These are phyloP conservation scores for Sindora glabra DNA, from an alignment of 306 rosid genomes.

Conservation along the genomic window DNA sequence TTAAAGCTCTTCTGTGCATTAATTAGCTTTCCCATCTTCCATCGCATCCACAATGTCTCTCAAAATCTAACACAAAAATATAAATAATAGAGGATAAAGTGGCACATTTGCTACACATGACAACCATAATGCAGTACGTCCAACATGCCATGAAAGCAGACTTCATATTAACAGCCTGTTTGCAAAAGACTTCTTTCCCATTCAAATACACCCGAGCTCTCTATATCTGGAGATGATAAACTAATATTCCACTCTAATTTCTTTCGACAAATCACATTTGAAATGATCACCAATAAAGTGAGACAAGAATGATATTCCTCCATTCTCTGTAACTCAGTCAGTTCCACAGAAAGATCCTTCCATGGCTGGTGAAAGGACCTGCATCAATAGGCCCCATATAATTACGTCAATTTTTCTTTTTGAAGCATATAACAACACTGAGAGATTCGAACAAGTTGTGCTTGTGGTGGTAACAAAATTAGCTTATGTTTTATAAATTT, in stretches of 20 bases:
- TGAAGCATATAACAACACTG: background rate
- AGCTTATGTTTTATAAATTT: no score
- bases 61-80: no score
- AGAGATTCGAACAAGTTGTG: background rate
- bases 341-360: conserved; percentile 44
- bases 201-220: conserved; percentile 41
- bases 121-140: background rate
- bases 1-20: no score
- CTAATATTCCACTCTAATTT: conserved; percentile 31
- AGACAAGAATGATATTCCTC: conserved; percentile 80
- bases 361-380: conserved; percentile 73
- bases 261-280: conserved; percentile 44
- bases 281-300: conserved; percentile 39
- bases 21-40: no score
- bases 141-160: background rate
- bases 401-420: background rate
- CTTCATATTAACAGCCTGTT: background rate
- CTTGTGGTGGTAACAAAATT: background rate
- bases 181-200: conserved; percentile 56
- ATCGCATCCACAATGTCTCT: no score
- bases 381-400: conserved; percentile 6
- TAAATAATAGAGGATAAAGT: no score
- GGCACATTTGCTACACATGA: background rate
- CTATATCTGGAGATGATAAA: conserved; percentile 37
- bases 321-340: conserved; percentile 39